These are phyloP conservation scores for Trichophyton rubrum DNA, from an alignment of 2,329 filamentous ascomycete genomes.

Conservation along the genomic window DNA sequence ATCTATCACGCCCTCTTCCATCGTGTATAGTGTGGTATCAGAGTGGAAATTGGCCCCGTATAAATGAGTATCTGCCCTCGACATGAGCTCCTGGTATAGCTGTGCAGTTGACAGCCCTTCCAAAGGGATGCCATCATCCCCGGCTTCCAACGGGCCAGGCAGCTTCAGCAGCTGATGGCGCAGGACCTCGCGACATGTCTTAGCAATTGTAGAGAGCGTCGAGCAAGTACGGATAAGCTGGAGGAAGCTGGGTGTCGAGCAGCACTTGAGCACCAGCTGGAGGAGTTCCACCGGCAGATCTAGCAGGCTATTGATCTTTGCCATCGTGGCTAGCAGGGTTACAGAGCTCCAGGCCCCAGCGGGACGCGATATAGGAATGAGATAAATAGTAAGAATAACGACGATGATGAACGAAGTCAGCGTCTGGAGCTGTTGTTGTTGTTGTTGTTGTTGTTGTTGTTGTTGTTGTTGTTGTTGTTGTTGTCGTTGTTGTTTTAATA, in stretches of 20 bases:
- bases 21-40: slow-evolving; percentile 20
- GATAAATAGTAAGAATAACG: no score
- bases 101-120: slow-evolving; percentile 14
- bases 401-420: no score
- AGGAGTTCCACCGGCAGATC: slow-evolving; percentile 33
- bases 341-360: no score
- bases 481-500: background rate
- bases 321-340: background rate
- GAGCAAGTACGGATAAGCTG: slow-evolving; percentile 27
- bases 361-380: no score
- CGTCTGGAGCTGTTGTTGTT: no score
- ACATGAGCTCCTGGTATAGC: slow-evolving; percentile 24
- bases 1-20: slow-evolving; percentile 20
- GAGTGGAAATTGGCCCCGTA: slow-evolving; percentile 27
- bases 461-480: background rate
- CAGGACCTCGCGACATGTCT: slow-evolving; percentile 24
- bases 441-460: background rate
- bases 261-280: slow-evolving; percentile 25
- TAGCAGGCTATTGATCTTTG: background rate
- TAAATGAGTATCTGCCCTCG: slow-evolving; percentile 22
- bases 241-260: slow-evolving; percentile 26
- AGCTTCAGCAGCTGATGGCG: slow-evolving; percentile 25
- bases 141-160: slow-evolving; percentile 13
- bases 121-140: background rate
- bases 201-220: slow-evolving; percentile 25